Evolutionary conservation across 2,329 filamentous ascomycete species (phyloP), one percentile per base, ranked within the genome.

Genomic region (Madurella mycetomatis): DNA sequence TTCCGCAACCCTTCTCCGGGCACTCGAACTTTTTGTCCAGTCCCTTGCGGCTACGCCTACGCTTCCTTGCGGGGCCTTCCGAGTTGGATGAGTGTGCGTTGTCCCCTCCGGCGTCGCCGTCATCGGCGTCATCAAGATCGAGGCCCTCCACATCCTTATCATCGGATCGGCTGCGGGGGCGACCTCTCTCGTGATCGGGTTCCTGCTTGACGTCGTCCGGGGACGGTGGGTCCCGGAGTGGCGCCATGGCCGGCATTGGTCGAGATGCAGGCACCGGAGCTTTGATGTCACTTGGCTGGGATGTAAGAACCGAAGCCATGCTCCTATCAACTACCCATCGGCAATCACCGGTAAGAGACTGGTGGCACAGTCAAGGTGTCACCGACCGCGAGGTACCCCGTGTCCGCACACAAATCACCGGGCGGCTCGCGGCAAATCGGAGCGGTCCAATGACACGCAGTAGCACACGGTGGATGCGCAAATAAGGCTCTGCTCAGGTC

Each of bases 11-110:
- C 60, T 89, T 85, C 56, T 90, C 84, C 5, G 87, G 86, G 68
- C 94, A 99, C 65, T 88, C 86, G 60, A 91, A 92, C 66, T 85
- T 84, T 73, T 91, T 92, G 69, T 91, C 88, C 41, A 90, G 73
- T 2, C 86, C 87, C 69, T 91, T 91, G 60, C 88, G 82, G 71
- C 87, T 91, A 52, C 87, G 75, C 62, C 87, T 76, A 54, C 86
- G 76, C 71, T 90, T 84, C 53, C 78, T 76, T 5, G 73, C 72
- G 2, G 79, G 77, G 1, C 78, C 78, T 31, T 81, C 78, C 2
- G 76, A 79, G 61, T 77, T 78, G 34, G 78, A 80, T 5, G 78
- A 80, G 57, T 75, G 73, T 16, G 69, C 76, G 53, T 74, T 73
- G 56, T 72, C 72, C 13, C 65, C 69, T 42, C 75, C 73, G 18